A percentile compares a stretch with the other conserved stretches of the same genome.
These are phyloP conservation scores for Xeromyces bisporus DNA, from an alignment of 495 filamentous ascomycete genomes.

Conservation along the genomic window DNA sequence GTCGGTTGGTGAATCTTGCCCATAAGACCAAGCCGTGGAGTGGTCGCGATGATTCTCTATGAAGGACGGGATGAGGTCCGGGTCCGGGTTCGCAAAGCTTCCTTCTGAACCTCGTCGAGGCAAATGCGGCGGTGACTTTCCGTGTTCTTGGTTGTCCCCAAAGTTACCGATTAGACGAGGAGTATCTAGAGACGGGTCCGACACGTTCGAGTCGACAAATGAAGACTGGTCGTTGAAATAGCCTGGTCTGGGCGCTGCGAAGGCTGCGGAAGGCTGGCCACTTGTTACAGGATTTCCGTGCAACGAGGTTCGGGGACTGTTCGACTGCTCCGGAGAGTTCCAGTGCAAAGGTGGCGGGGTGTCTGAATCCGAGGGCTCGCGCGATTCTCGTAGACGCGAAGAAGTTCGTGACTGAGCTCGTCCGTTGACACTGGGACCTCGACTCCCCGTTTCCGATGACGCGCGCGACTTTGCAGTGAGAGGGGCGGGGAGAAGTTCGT, in stretches of 20 bases:
- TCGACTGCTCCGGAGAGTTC: constrained; percentile 4
- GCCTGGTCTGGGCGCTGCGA: too few relatives aligned
- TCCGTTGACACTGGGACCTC: constrained; percentile 14
- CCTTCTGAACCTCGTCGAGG: constrained; percentile 37
- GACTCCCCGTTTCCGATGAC: constrained; percentile 15
- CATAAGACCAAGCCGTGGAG: constrained; percentile 39
- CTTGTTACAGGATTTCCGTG: too few relatives aligned
- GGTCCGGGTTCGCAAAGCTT: constrained; percentile 34
- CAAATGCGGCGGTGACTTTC: too few relatives aligned
- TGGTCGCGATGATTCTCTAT: constrained; percentile 19
- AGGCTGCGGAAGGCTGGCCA: too few relatives aligned
- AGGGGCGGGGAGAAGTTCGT: constrained; percentile 35
- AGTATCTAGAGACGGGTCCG: too few relatives aligned
- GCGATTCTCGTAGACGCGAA: constrained; percentile 13
- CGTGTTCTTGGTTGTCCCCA: too few relatives aligned
- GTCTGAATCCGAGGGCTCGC: too few relatives aligned
- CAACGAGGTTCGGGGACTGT: too few relatives aligned
- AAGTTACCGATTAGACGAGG: too few relatives aligned
- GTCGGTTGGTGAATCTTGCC: constrained; percentile 30
- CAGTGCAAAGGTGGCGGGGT: too few relatives aligned
- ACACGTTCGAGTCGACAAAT: too few relatives aligned
- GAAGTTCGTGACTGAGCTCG: constrained; percentile 11
- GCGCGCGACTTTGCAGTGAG: constrained; percentile 14
- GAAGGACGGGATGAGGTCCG: constrained; percentile 32
- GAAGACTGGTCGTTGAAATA: too few relatives aligned